A percentile compares a stretch with the other conserved stretches of the same genome.
Conservation (phyloP, 331 rosid genomes). For the Cucumis variabilis region DNA sequence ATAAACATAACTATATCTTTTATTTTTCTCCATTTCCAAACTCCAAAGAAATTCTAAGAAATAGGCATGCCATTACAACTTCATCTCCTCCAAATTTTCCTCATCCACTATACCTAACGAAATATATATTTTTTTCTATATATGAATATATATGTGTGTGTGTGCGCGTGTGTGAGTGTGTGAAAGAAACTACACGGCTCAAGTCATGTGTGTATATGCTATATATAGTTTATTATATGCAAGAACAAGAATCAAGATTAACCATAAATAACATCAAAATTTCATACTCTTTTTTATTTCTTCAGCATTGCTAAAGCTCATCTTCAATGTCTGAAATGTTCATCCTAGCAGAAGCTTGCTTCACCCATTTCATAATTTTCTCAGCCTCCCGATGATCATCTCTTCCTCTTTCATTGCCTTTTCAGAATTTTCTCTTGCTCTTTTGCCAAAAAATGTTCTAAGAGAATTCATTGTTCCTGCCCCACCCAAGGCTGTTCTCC, state of each 20-base stretch:
- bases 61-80: too few relatives aligned
- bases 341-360: slow-evolving; percentile 71
- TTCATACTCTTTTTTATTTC: slow-evolving; percentile 24
- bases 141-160: too few relatives aligned
- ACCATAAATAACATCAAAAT: neutral
- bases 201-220: neutral
- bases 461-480: slow-evolving; percentile 51
- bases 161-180: too few relatives aligned
- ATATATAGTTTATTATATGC: slow-evolving; percentile 13
- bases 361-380: slow-evolving; percentile 71
- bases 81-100: too few relatives aligned
- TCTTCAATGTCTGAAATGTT: slow-evolving; percentile 51
- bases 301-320: slow-evolving; percentile 56
- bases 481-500: slow-evolving; percentile 41
- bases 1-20: too few relatives aligned
- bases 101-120: too few relatives aligned
- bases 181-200: neutral
- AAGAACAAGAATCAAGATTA: neutral
- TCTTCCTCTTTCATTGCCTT: slow-evolving; percentile 78
- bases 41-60: too few relatives aligned
- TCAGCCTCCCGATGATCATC: slow-evolving; percentile 78
- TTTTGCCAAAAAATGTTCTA: slow-evolving; percentile 63
- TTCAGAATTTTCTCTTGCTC: slow-evolving; percentile 64
- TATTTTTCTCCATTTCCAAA: too few relatives aligned
- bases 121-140: too few relatives aligned